Evolutionary conservation across 2,329 filamentous ascomycete species (phyloP).

Genomic region (Fusarium mexicanum): DNA sequence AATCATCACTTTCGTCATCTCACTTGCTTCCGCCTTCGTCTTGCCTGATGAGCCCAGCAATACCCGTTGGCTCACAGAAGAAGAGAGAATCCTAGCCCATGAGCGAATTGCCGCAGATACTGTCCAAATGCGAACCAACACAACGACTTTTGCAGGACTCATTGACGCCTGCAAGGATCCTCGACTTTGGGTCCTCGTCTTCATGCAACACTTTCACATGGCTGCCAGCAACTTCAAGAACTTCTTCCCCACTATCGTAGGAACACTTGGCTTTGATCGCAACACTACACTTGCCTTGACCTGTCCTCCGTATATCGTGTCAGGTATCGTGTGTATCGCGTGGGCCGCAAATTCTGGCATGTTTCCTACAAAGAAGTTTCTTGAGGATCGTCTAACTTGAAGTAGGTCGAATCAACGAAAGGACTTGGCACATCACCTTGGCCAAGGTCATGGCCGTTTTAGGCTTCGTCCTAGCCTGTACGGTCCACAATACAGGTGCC

Average conservation of each 20-base stretch:
- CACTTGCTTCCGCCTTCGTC: conserved; percentile 45
- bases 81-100: conserved; percentile 55
- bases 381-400: conserved; percentile 19
- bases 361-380: fast-evolving
- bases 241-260: conserved; percentile 50
- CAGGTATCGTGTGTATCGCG: conserved; percentile 41
- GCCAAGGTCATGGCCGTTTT: conserved; percentile 52
- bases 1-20: conserved; percentile 38
- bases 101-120: conserved; percentile 48
- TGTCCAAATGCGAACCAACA: conserved; percentile 50
- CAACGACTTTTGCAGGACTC: conserved; percentile 53
- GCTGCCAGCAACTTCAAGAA: conserved; percentile 45
- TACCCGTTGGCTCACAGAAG: conserved; percentile 49
- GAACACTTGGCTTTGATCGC: conserved; percentile 56
- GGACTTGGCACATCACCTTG: conserved; percentile 56
- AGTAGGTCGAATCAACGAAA: conserved; percentile 49
- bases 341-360: conserved; percentile 30
- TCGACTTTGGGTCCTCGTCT: conserved; percentile 40
- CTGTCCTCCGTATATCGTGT: conserved; percentile 59
- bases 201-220: conserved; percentile 25
- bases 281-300: conserved; percentile 61
- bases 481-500: conserved; percentile 33
- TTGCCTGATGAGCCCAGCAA: conserved; percentile 51
- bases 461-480: conserved; percentile 36
- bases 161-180: conserved; percentile 52